These are phyloP conservation scores for Corniculantispora saksenae DNA, from an alignment of 2,329 filamentous ascomycete genomes.

Conservation along the genomic window DNA sequence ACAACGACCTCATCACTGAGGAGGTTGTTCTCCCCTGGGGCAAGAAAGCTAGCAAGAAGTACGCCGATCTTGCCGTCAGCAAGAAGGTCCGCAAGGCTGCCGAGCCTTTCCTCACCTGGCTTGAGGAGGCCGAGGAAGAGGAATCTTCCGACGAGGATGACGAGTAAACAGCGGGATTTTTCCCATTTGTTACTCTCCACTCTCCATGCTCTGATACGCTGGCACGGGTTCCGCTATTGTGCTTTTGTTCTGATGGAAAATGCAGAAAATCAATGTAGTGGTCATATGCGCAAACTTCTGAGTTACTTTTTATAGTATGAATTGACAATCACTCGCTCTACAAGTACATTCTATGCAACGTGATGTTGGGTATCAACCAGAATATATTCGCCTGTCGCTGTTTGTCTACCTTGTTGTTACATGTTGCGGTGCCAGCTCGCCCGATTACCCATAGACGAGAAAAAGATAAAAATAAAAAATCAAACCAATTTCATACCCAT, in stretches of 20 bases:
- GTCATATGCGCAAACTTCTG: neutral
- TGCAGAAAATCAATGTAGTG: slow-evolving; percentile 15
- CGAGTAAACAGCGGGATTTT: slow-evolving; percentile 15
- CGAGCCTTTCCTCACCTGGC: slow-evolving; percentile 92
- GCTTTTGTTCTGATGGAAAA: slow-evolving; percentile 9
- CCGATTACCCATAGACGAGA: neutral
- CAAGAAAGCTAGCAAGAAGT: slow-evolving; percentile 96
- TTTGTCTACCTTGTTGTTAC: slow-evolving; percentile 3
- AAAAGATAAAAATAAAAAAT: neutral
- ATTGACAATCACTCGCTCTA: slow-evolving; percentile 1
- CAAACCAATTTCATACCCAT: neutral
- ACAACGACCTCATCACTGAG: slow-evolving; percentile 85
- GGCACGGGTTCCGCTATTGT: neutral
- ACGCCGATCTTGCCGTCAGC: slow-evolving; percentile 83
- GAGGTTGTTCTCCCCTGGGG: slow-evolving; percentile 91
- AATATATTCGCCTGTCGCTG: neutral
- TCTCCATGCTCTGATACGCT: neutral
- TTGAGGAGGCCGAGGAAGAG: slow-evolving; percentile 80
- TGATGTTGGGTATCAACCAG: slow-evolving; percentile 4
- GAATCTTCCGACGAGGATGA: slow-evolving; percentile 59
- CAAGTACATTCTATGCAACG: neutral
- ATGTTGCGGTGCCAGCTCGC: neutral
- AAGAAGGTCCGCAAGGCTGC: slow-evolving; percentile 96
- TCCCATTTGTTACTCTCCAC: neutral
- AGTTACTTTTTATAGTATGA: slow-evolving; percentile 1